Conservation (phyloP, 2,329 filamentous ascomycete species). For the Exophiala xenobiotica region DNA sequence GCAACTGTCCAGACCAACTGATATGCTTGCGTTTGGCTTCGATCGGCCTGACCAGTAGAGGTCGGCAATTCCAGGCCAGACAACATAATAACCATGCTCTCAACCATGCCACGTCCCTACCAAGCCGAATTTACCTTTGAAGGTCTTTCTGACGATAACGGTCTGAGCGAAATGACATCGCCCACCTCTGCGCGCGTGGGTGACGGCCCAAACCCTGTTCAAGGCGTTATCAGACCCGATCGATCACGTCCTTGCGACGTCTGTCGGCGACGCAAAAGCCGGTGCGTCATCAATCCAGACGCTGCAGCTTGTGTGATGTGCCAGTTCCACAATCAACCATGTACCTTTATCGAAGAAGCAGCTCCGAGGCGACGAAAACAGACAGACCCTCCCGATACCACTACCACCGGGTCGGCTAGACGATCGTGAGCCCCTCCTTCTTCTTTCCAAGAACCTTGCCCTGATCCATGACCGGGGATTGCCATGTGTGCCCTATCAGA, state of each 20-base stretch:
- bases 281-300: constrained; percentile 27
- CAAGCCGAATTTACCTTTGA: constrained; percentile 14
- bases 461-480: constrained; percentile 1
- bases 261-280: constrained; percentile 30
- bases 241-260: constrained; percentile 28
- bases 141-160: constrained; percentile 7
- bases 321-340: constrained; percentile 29
- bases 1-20: constrained; percentile 5
- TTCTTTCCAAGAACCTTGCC: constrained; percentile 14
- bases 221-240: constrained; percentile 15
- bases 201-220: constrained; percentile 8
- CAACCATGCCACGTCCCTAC: constrained; percentile 20
- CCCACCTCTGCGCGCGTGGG: constrained; percentile 12
- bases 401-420: constrained; percentile 23
- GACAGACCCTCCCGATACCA: constrained; percentile 16
- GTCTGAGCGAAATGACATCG: constrained; percentile 17
- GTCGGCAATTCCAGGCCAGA: constrained; percentile 4
- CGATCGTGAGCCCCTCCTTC: constrained; percentile 25
- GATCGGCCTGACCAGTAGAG: constrained; percentile 17
- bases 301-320: constrained; percentile 25
- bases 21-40: constrained; percentile 4
- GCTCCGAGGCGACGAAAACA: constrained; percentile 26
- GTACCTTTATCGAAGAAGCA: constrained; percentile 30
- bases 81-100: constrained; percentile 24
- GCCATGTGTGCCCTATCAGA: constrained; percentile 19